Evolutionary conservation across 352 stramenopile genomes (phyloP), one percentile per base, ranked within the genome.

Genomic region (Phytophthora sansomeana): DNA sequence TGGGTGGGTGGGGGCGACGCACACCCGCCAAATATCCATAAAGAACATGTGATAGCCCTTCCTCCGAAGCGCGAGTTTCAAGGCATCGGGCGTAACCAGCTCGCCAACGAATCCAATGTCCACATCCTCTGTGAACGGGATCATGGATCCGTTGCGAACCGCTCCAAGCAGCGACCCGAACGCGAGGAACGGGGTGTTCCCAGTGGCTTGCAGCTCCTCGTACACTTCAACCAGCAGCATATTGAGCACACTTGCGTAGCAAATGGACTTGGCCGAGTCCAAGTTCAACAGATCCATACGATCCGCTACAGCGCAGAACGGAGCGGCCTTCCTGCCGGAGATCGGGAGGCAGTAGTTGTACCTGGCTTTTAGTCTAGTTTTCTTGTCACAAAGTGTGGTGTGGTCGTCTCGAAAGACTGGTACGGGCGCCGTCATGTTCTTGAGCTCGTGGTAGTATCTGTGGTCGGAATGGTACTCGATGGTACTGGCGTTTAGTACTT

Each of bases 11-110:
- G 75, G 75, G 16, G 75, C 73, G 1, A 83, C 64, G 26, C 75
- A 83, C 3, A 83, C 72, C 42, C 75, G 58, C 69, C 63, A 79
- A 52, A 81, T 77, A 26, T 55, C 69, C 33, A 63, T 9, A 17
- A 67, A 62, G 50, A 81, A 87, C 58, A 89, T 68, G 53, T 87
- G 78, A 65, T 87, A 89, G 4, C 80, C 80, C 51, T 82, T 83
- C 14, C 19, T 33, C 60, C 57, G 64, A 75, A 74, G 58, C 10
- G 42, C 38, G 51, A 38, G 57, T 54, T 58, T 19, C n/a, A 73
- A 33, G 13, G 57, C 29, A 35, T 63, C 19, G 32, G 46, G 43
- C n/a, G 39, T 51, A 16, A 59, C 56, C 21, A 72, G 14, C 32
- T 57, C 21, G 8, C 62, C 47, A 17, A 74, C 63, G 51, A 77